phyloP scores from a whole-genome alignment of 257 asterid genomes.

The Leptodermis oblonga region DNA sequence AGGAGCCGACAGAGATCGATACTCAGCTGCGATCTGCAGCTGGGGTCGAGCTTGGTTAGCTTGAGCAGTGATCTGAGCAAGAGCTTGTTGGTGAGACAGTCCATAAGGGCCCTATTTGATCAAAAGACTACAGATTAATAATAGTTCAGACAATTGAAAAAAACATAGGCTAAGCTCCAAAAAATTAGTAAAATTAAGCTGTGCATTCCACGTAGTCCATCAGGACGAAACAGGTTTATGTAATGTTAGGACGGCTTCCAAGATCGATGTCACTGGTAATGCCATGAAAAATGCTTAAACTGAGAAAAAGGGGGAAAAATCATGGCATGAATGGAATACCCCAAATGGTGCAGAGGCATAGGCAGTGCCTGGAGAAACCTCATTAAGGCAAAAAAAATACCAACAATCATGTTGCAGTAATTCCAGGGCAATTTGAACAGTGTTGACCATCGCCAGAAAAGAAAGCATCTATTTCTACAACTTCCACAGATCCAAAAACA shows the following conservation, averaged over 20 bases:
- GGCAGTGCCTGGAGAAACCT: neutral
- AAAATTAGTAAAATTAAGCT: neutral
- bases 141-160: neutral
- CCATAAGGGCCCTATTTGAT: constrained; percentile 47
- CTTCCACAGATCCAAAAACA: neutral
- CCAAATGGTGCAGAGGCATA: neutral
- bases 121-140: constrained; percentile 18
- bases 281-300: no score
- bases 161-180: neutral
- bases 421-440: neutral
- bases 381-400: neutral
- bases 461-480: neutral
- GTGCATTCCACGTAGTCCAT: neutral
- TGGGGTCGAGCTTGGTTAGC: constrained; percentile 38
- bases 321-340: neutral
- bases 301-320: no score
- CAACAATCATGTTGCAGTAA: neutral
- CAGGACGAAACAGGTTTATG: neutral
- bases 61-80: constrained; percentile 48
- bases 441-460: neutral
- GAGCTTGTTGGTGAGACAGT: constrained; percentile 52
- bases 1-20: constrained; percentile 36
- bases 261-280: neutral
- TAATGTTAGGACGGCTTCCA: neutral
- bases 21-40: constrained; percentile 33